A percentile compares a stretch with the other conserved stretches of the same genome.
Evolutionary conservation across 306 rosid genomes (phyloP).

Genomic region (Castanospermum australe): DNA sequence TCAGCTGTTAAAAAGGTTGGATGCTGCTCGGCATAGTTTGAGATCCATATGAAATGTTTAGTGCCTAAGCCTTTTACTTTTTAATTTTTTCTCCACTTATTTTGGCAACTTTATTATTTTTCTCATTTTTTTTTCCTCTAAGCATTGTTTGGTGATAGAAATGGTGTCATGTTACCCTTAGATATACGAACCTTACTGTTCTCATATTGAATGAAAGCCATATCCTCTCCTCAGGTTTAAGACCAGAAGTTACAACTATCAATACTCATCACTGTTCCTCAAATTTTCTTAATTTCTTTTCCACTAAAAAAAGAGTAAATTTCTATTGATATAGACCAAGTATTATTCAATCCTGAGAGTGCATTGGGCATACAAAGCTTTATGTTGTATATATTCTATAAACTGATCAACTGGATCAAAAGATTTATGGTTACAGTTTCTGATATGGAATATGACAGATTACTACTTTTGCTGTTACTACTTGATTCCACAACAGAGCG

Average conservation of each 20-base stretch:
- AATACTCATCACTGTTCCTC: background rate
- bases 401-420: background rate
- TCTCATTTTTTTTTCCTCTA: background rate
- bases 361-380: background rate
- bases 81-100: constrained; percentile 14
- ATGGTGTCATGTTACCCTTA: constrained; percentile 25
- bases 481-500: too few relatives aligned
- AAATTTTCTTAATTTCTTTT: background rate
- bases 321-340: background rate
- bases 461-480: too few relatives aligned
- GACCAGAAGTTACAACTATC: background rate
- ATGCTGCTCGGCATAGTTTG: constrained; percentile 70
- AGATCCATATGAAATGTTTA: constrained; percentile 25
- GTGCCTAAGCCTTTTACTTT: constrained; percentile 1
- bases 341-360: background rate
- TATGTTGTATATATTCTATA: background rate
- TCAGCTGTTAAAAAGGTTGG: constrained; percentile 70
- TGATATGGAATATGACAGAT: background rate
- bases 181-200: constrained; percentile 10
- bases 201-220: constrained; percentile 11
- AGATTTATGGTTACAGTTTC: background rate
- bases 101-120: constrained; percentile 12
- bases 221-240: constrained; percentile 1
- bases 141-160: constrained; percentile 39
- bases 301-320: background rate